phyloP scores from a whole-genome alignment of 306 rosid genomes.

The Cucurbita moschata region DNA sequence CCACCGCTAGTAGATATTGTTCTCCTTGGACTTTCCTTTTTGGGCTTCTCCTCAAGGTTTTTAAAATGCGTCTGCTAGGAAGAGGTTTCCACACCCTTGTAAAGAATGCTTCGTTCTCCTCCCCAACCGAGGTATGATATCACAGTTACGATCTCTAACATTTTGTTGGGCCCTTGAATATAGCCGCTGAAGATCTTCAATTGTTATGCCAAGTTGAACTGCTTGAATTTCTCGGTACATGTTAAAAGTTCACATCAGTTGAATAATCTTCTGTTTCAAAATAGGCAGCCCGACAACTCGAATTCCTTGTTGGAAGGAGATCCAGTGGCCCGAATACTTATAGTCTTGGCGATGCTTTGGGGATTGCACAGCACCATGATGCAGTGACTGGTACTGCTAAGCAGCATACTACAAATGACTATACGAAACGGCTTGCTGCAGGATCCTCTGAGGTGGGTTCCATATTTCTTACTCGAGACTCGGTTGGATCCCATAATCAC shows the following conservation, averaged over 20 bases:
- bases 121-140: too few species aligned
- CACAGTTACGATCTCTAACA: background rate
- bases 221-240: background rate
- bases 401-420: constrained; percentile 80
- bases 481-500: background rate
- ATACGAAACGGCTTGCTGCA: constrained; percentile 52
- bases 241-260: background rate
- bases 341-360: constrained; percentile 70
- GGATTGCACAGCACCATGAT: constrained; percentile 81
- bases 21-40: too few species aligned
- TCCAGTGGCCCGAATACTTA: constrained; percentile 17
- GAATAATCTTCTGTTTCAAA: constrained; percentile 3
- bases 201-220: background rate
- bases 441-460: constrained; percentile 55
- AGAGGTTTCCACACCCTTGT: too few species aligned
- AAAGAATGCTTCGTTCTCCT: too few species aligned
- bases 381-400: constrained; percentile 75
- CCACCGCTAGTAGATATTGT: too few species aligned
- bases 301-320: constrained; percentile 39
- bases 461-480: background rate
- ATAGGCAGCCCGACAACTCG: constrained; percentile 74
- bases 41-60: too few species aligned
- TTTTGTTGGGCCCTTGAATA: background rate
- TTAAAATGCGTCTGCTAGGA: too few species aligned
- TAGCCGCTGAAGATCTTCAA: background rate